These are phyloP conservation scores for Fraxinus excelsior DNA, from an alignment of 257 asterid genomes.

Conservation along the genomic window DNA sequence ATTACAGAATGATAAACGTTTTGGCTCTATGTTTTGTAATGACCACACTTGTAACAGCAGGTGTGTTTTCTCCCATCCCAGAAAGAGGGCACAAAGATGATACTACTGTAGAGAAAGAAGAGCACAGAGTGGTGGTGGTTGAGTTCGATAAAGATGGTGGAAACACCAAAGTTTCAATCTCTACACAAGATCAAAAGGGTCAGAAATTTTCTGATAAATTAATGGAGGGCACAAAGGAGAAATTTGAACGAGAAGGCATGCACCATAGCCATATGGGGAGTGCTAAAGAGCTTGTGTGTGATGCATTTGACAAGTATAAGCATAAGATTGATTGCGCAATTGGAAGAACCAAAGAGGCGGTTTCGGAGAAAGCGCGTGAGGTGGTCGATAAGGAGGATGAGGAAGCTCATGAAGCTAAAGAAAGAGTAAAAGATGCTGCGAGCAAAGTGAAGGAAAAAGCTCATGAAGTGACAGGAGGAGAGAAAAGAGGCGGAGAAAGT, in stretches of 20 bases:
- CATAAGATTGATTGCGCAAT: constrained; percentile 34
- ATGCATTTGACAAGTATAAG: constrained; percentile 43
- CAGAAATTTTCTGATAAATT: constrained; percentile 24
- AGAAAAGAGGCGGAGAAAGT: constrained; percentile 20
- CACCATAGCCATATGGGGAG: neutral
- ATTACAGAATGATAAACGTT: constrained; percentile 31
- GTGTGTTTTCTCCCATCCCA: constrained; percentile 27
- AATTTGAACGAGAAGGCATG: neutral
- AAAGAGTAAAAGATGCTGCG: constrained; percentile 26
- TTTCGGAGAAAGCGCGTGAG: neutral
- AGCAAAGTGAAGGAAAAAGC: constrained; percentile 23
- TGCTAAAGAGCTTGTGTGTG: constrained; percentile 37
- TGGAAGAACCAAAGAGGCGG: constrained; percentile 27
- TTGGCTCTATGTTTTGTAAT: constrained; percentile 34
- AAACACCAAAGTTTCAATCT: constrained; percentile 29
- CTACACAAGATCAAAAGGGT: constrained; percentile 25
- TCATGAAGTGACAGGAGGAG: neutral
- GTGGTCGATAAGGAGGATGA: neutral
- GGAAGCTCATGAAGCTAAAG: neutral
- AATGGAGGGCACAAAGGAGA: constrained; percentile 19
- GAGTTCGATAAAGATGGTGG: constrained; percentile 34
- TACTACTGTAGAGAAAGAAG: constrained; percentile 37
- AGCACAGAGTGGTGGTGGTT: constrained; percentile 56
- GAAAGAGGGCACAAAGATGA: constrained; percentile 4
- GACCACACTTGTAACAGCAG: constrained; percentile 30